Base-by-base conservation (phyloP, 129 eudicot genomes). In the Helichrysum umbraculigerum region DNA sequence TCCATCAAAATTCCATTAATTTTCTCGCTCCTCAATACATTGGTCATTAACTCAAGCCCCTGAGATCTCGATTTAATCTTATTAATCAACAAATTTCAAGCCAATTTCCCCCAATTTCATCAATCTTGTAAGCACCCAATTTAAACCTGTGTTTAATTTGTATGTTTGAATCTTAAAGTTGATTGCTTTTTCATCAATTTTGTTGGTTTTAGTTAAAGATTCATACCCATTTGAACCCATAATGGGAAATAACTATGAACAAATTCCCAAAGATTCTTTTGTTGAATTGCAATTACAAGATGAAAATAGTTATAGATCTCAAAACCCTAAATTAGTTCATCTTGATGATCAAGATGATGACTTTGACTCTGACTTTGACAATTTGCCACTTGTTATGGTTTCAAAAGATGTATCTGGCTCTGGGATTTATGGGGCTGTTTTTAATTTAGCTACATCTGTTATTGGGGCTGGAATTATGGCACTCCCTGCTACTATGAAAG, bases 381-480 rank as follows among this genome's bases (percentile, higher is more conserved):
- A 91, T 81, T 68, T 87, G 16, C 97, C 97, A 15, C 88, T 91
- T 66, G 44, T 74, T 9, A 74, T 74, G n/a, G 80, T 22, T 30
- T 4, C 64, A 2, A 76, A 76, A 35, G 76, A 59, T 5, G 61
- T 28, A 50, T 65, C 91, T 11, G 89, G 84, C 61, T 91, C 97
- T 14, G 91, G 92, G 58, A 70, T 91, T 19, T 87, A 84, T 66
- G 88, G 99, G 21, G 99, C 99, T 19, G 97, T 95, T 37, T 95
- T 91, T 73, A 95, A 95, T 72, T 89, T 95, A 66, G 85, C 99
- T 9, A 95, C 99, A 4, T 82, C 97, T 12, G 84, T 95, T 25
- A 87, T 95, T 74, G 99, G 99, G 63, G 99, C 99, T 25, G 99
- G 99, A 63, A 91, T 95, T 60, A 95, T 95, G 99, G 99, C 99